Evolutionary conservation across 169 alveolate species (phyloP), one percentile per base, ranked within the genome.

Genomic region (Miamiensis avidus): DNA sequence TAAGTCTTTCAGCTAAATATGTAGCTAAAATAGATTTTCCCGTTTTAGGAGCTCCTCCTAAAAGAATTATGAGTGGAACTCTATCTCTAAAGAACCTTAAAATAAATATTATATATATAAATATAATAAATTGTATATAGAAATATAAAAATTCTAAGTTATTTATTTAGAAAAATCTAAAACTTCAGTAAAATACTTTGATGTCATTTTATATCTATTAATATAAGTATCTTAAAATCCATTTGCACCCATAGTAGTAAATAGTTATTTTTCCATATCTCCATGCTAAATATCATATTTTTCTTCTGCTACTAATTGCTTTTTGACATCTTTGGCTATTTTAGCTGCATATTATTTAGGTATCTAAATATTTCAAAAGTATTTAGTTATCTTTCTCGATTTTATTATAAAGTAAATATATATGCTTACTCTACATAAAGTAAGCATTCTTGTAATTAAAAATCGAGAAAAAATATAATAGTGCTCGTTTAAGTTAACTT

Each of bases 391-490:
- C 20, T 49, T 49, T 49, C 20, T 11, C 4, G 20, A 49, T 49
- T 49, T 49, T 49, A 11, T 11, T 11, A 11, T 11, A 11, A 49
- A 49, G 20, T 11, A 11, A 49, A 49, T 49, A 11, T 49, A 11
- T 49, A 49, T 11, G 4, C 86, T 81, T 25, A 92, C 90, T 85
- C 86, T 87, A 0, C 84, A 86, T 27, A 89, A 81, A n/a, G 92
- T 92, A 26, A 92, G 89, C 65, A 89, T 85, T 82, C 94, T 89
- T 49, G 90, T 86, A 27, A 92, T 85, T 29, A 92, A 84, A 74
- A 92, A 92, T 31, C 95, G 78, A 0, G 95, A 92, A 76, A 92
- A 89, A 26, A 92, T 85, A 75, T 86, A 92, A 75, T 86, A 92
- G 82, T 92, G 95, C 72, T 92, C 95, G 72, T 92, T 88, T 4